Base-by-base conservation (phyloP, 2,329 filamentous ascomycete genomes). In the Calonectria honghensis region DNA sequence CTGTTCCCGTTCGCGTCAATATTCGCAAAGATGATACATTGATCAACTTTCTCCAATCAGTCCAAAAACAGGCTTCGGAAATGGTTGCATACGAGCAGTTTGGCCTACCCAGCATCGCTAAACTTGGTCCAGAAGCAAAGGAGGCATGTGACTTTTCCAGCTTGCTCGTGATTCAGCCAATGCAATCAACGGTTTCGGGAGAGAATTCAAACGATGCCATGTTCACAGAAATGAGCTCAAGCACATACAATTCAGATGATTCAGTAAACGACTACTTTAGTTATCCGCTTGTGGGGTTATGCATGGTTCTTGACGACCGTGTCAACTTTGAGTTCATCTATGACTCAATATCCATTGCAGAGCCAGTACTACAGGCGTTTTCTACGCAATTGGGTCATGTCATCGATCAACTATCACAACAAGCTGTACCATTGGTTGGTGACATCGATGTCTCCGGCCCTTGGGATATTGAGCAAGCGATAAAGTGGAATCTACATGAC, bases 231-330 rank as follows among this genome's bases (percentile, higher is more conserved):
- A 51, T 32, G 6, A 32, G 45, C n/a, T 3, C 31, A 24, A 32
- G 52, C 11, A 29, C 14, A 50, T 61, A 48, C 24, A 52, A 61
- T n/a, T 2, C 45, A 24, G 29, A 69, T 20, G 74, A 24, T 0
- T 59, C 71, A 24, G 9, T 89, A 88, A 75, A 57, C 20, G 67
- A 50, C 7, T 51, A 68, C 18, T 61, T 68, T 29, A 48, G 35
- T 29, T 57, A 57, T 31, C 66, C 51, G 10, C 67, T 61, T 61
- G 67, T 59, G 20, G n/a, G 27, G 3, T 45, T 61, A 24, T 51
- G 54, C n/a, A 68, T 68, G 50, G 20, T 66, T 20, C 63, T 32
- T 18, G 18, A 66, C 18, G 41, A 50, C 31, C 11, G 31, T 24
- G 31, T 66, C 9, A 20, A 50, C 24, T 63, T 63, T 29, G 37